Base-by-base conservation (phyloP, 2,329 filamentous ascomycete species). In the Fusarium sp. region DNA sequence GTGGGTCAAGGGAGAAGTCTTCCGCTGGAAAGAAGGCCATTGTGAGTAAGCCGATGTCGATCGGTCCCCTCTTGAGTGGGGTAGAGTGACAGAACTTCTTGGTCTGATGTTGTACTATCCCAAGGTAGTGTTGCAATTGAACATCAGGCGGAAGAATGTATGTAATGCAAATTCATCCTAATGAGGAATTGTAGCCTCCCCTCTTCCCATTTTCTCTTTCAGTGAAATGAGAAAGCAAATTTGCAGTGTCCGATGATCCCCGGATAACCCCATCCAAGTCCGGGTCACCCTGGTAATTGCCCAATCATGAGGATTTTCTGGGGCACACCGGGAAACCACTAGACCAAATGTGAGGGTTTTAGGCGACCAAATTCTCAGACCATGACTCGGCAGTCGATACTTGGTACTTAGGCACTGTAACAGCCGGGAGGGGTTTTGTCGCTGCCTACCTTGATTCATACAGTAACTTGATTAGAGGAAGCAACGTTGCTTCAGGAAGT, bases 1-100 rank as follows among this genome's bases (percentile, higher is more conserved):
- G 76, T 4, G 82, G 81, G 50, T 83, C 75, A 20, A 71, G 64
- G 4, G 78, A 71, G 20, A 78, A 74, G 20, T 79, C 77, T 28
- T 80, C 77, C 2, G 72, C 61, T 8, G 72, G 67, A 20, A 74
- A 73, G 37, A 74, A 68, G 9, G 61, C 52, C 60, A 63, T 63
- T 26, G 40, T 54, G 46, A 26, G 40, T 54, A 40, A 61, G 8
- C 6, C 41, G 44, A 51, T 38, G 46, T 18, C 40, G 18, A 40
- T 45, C 42, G 4, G 26, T n/a, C 46, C 6, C 23, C 23, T 23
- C 30, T 36, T 15, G n/a, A 40, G 45, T 61, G 58, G 45, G 40
- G 55, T 51, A 37, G 23, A 42, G 33, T 36, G 33, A 23, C 7
- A 23, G 18, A 40, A 18, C 12, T n/a, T 8, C n/a, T 13, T 9